Conservation (phyloP, 176 grass and related monocot species). For the Carex cristatella region DNA sequence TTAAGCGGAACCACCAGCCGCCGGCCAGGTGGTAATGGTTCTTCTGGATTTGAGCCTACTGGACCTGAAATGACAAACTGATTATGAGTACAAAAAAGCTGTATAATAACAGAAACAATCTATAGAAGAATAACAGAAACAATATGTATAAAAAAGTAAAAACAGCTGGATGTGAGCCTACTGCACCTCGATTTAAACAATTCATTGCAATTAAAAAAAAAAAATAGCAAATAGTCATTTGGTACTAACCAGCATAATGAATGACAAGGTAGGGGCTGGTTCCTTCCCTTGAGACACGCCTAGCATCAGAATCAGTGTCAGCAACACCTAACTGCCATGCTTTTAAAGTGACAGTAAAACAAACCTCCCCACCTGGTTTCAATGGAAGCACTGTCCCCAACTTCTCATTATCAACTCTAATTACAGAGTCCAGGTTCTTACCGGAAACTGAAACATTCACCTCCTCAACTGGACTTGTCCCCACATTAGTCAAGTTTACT, state of each 20-base stretch:
- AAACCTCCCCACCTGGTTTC: slow-evolving; percentile 91
- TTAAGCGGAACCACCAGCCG: slow-evolving; percentile 78
- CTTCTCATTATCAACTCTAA: slow-evolving; percentile 65
- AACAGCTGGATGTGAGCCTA: too few species aligned
- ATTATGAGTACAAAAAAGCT: neutral
- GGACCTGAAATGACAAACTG: slow-evolving; percentile 44
- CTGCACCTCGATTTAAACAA: neutral
- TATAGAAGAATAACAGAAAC: neutral
- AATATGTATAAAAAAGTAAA: too few species aligned
- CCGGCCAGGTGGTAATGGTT: slow-evolving; percentile 71
- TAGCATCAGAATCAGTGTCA: slow-evolving; percentile 78
- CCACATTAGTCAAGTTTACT: slow-evolving; percentile 87
- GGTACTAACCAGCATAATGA: slow-evolving; percentile 75
- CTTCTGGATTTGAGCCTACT: slow-evolving; percentile 19
- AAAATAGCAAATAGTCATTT: neutral
- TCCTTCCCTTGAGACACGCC: slow-evolving; percentile 80
- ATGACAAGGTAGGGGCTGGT: slow-evolving; percentile 81
- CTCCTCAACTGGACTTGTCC: slow-evolving; percentile 83
- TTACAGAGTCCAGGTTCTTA: slow-evolving; percentile 97
- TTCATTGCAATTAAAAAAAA: neutral
- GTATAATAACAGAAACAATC: neutral
- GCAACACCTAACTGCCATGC: slow-evolving; percentile 79
- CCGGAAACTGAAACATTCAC: slow-evolving; percentile 88
- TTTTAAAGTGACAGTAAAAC: slow-evolving; percentile 80
- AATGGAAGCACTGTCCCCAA: slow-evolving; percentile 78